phyloP scores from a whole-genome alignment of 768 basidiomycete genomes.

The Coprinopsis marcescibilis region DNA sequence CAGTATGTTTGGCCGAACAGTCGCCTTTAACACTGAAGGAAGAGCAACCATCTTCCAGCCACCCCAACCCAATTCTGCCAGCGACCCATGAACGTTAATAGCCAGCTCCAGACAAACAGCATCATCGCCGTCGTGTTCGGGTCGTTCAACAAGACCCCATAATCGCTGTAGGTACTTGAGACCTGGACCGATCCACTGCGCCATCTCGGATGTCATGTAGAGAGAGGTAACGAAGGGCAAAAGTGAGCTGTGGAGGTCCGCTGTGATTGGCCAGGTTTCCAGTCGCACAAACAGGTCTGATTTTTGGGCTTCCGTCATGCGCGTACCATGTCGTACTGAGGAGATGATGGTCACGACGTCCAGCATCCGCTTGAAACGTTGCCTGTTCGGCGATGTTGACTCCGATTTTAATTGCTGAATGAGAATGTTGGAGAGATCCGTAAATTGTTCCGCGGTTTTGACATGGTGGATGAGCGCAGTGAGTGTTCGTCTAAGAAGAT shows the following conservation, averaged over 20 bases:
- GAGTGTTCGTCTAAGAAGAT: conserved; percentile 61
- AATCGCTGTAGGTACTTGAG: conserved; percentile 50
- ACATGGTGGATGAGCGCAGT: conserved; percentile 84
- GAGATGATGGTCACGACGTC: conserved; percentile 52
- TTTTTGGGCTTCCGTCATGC: conserved; percentile 43
- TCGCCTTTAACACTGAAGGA: conserved; percentile 50
- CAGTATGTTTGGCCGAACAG: conserved; percentile 35
- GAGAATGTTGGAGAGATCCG: conserved; percentile 48
- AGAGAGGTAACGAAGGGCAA: conserved; percentile 36
- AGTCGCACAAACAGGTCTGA: conserved; percentile 27
- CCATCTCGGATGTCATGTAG: conserved; percentile 38
- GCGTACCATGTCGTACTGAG: conserved; percentile 66
- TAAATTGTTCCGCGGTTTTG: conserved; percentile 61
- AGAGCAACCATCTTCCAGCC: conserved; percentile 72
- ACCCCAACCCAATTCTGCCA: conserved; percentile 65
- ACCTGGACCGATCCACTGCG: conserved; percentile 47
- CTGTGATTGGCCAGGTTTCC: conserved; percentile 22
- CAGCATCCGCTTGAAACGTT: conserved; percentile 44
- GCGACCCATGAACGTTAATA: conserved; percentile 49
- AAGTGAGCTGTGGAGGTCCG: conserved; percentile 24
- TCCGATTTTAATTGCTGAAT: conserved; percentile 30
- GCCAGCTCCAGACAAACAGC: conserved; percentile 32
- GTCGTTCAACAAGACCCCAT: conserved; percentile 29
- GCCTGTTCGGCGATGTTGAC: conserved; percentile 20
- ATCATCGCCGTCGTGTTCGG: conserved; percentile 12